Conservation (phyloP, 768 basidiomycete genomes). For the Pisolithus orientalis region DNA sequence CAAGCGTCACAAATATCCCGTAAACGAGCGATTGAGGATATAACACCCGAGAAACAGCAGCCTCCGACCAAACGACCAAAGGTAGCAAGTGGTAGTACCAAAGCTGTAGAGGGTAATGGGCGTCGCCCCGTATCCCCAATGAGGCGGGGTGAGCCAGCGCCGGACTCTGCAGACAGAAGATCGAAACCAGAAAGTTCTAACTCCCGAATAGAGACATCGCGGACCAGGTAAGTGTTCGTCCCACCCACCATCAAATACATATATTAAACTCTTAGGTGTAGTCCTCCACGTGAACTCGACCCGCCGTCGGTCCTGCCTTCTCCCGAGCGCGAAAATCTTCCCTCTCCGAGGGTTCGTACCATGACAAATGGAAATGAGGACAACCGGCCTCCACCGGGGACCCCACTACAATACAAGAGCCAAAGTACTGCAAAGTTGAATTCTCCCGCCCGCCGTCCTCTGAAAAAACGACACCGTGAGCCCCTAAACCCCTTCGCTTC, state of each 20-base stretch:
- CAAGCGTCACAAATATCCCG: not conserved
- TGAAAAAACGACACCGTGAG: conserved; percentile 5
- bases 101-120: not conserved
- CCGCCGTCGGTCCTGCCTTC: too few species aligned
- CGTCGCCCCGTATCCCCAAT: not conserved
- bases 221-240: too few species aligned
- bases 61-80: not conserved
- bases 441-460: not conserved
- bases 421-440: too few species aligned
- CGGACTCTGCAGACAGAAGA: not conserved
- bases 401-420: too few species aligned
- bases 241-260: too few species aligned
- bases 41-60: not conserved
- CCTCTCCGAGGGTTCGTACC: too few species aligned
- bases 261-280: too few species aligned
- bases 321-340: too few species aligned
- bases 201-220: too few species aligned
- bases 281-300: too few species aligned
- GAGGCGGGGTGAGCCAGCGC: not conserved
- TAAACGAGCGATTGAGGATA: not conserved
- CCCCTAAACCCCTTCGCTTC: conserved; percentile 15
- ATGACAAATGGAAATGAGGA: too few species aligned
- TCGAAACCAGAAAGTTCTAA: not conserved
- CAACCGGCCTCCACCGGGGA: too few species aligned
- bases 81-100: not conserved